Conservation (phyloP, 75 land plant species). For the Adiantum capillusveneris region DNA sequence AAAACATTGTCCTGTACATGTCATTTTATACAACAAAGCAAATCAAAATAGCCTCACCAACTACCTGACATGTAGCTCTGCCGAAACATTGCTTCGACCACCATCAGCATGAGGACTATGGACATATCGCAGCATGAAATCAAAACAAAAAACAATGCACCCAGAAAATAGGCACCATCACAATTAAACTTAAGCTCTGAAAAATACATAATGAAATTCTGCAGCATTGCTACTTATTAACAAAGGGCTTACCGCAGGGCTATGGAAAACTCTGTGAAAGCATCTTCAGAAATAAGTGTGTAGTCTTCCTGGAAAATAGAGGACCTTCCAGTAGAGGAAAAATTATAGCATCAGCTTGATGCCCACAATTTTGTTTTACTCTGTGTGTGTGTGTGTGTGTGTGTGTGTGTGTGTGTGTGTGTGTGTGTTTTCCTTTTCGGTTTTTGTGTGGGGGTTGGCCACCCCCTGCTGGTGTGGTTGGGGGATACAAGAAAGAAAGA, state of each 20-base stretch:
- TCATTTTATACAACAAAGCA: too few relatives aligned
- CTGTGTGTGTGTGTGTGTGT: too few relatives aligned
- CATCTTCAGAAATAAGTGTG: slow-evolving; percentile 48
- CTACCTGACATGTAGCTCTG: slow-evolving; percentile 63
- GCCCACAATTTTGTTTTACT: too few relatives aligned
- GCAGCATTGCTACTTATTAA: background rate
- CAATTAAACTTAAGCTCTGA: too few relatives aligned
- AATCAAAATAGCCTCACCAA: too few relatives aligned
- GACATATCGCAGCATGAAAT: background rate
- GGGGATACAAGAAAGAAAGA: too few relatives aligned
- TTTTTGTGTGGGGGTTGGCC: too few relatives aligned
- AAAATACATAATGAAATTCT: background rate
- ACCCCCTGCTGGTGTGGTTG: too few relatives aligned
- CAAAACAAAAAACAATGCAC: background rate
- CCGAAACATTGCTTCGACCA: slow-evolving; percentile 33
- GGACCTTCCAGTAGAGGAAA: slow-evolving; percentile 38
- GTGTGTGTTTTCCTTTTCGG: background rate
- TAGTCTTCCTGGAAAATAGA: slow-evolving; percentile 90
- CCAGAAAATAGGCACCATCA: background rate
- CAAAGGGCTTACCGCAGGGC: slow-evolving; percentile 47
- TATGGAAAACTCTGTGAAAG: slow-evolving; percentile 43
- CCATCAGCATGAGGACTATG: background rate
- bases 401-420: too few relatives aligned
- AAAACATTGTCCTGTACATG: too few relatives aligned
- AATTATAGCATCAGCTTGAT: background rate